phyloP scores from a whole-genome alignment of 2,329 filamentous ascomycete genomes.

The Tolypocladium endophyticum region DNA sequence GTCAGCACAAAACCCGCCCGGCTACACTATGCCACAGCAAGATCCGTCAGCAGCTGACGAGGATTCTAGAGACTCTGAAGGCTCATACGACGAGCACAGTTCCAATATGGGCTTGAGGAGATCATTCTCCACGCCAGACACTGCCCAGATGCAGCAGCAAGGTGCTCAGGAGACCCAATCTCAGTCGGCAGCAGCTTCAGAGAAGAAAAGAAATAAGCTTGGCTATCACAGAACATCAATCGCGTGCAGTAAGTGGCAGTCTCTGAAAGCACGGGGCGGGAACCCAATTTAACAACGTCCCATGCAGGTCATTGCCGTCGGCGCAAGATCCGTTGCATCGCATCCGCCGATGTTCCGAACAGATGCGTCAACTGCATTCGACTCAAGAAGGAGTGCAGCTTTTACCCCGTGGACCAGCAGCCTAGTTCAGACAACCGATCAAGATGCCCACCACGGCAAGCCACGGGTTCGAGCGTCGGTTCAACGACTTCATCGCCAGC shows the following conservation, averaged over 20 bases:
- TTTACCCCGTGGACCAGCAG: slow-evolving; percentile 77
- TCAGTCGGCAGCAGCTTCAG: slow-evolving; percentile 25
- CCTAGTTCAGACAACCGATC: slow-evolving; percentile 37
- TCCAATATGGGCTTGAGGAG: slow-evolving; percentile 30
- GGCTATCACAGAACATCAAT: slow-evolving; percentile 93
- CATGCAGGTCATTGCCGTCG: slow-evolving; percentile 75
- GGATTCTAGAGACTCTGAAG: slow-evolving; percentile 20
- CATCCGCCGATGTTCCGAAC: slow-evolving; percentile 63
- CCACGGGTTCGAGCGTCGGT: slow-evolving; percentile 26
- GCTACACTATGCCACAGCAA: slow-evolving; percentile 17
- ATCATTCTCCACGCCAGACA: slow-evolving; percentile 38
- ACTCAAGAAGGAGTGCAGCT: slow-evolving; percentile 89
- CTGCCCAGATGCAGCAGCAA: slow-evolving; percentile 28
- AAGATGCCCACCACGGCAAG: slow-evolving; percentile 28
- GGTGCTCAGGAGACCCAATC: slow-evolving; percentile 14
- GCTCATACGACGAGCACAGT: slow-evolving; percentile 24
- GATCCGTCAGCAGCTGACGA: slow-evolving; percentile 17
- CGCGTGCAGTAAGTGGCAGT: slow-evolving; percentile 70
- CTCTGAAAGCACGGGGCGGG: background rate
- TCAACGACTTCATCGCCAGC: slow-evolving; percentile 40
- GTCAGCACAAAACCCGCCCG: slow-evolving; percentile 21
- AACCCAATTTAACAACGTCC: background rate
- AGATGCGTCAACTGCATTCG: slow-evolving; percentile 90
- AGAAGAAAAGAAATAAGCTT: slow-evolving; percentile 71
- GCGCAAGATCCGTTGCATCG: slow-evolving; percentile 86